Percentiles rank a stretch among this genome's conserved stretches.
phyloP scores from a whole-genome alignment of 2,329 filamentous ascomycete genomes.

The Colletotrichum trifolii region DNA sequence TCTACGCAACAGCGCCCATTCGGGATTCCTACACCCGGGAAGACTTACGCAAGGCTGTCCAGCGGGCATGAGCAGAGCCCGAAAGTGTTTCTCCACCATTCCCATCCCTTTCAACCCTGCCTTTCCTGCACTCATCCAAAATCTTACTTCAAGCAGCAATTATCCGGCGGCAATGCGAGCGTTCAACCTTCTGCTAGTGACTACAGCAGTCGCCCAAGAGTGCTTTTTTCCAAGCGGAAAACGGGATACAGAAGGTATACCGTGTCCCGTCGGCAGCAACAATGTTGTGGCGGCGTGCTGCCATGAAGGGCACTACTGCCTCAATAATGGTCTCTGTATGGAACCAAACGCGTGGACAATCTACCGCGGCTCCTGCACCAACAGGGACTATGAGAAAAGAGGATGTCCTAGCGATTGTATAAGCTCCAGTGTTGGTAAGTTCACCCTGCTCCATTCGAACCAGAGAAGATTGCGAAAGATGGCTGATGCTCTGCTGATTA shows the following conservation, averaged over 20 bases:
- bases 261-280: slow-evolving; percentile 4
- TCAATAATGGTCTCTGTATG: slow-evolving; percentile 14
- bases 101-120: no score
- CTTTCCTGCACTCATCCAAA: no score
- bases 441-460: not conserved
- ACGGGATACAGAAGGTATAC: not conserved
- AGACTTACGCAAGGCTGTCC: no score
- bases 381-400: not conserved
- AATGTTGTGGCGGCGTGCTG: slow-evolving; percentile 4
- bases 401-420: slow-evolving; percentile 7
- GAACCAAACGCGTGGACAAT: slow-evolving; percentile 16
- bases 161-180: no score
- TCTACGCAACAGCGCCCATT: no score
- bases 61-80: no score
- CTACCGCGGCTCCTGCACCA: slow-evolving; percentile 16
- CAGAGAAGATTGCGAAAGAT: not conserved
- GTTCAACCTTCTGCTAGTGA: not conserved
- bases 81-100: no score
- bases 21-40: no score
- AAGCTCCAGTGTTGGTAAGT: not conserved
- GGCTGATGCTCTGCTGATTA: not conserved
- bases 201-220: not conserved
- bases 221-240: slow-evolving; percentile 11
- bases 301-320: slow-evolving; percentile 11
- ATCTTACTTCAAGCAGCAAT: no score